These are phyloP conservation scores for Exutisphaerella laricina DNA, from an alignment of 2,329 filamentous ascomycete species.

Conservation along the genomic window DNA sequence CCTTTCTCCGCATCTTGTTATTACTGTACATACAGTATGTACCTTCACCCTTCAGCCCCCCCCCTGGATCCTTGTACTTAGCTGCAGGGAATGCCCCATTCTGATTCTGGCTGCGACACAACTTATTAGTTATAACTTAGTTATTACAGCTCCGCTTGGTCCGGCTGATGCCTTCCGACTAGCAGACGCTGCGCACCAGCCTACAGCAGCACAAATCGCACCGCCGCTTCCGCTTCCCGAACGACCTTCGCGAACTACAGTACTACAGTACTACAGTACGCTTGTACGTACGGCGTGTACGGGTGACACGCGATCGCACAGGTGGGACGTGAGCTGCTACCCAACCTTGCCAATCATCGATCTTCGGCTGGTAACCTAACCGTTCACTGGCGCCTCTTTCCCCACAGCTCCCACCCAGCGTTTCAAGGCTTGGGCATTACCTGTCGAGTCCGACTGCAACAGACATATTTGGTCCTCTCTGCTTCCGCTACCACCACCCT, in stretches of 20 bases:
- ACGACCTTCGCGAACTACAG: too few species aligned
- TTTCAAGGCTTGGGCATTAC: constrained; percentile 10
- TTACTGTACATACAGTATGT: constrained; percentile 8
- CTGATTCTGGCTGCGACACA: constrained; percentile 2
- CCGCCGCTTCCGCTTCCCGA: not conserved
- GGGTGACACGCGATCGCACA: constrained; percentile 14
- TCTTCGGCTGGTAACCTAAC: constrained; percentile 13
- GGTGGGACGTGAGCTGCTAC: constrained; percentile 11
- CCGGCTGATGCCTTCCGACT: too few species aligned
- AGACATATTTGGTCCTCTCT: constrained; percentile 1
- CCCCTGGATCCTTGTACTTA: constrained; percentile 21
- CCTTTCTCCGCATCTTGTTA: constrained; percentile 18
- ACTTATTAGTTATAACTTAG: too few species aligned
- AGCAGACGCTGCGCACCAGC: constrained; percentile 3
- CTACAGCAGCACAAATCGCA: not conserved
- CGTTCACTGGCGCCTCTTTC: constrained; percentile 12
- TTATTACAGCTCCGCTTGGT: too few species aligned
- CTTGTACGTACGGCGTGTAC: too few species aligned
- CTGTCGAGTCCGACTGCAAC: constrained; percentile 14
- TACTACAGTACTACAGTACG: too few species aligned
- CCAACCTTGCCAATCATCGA: constrained; percentile 21
- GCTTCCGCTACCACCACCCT: constrained; percentile 5
- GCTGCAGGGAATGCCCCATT: constrained; percentile 11
- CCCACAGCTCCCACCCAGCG: constrained; percentile 19
- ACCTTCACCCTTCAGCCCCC: too few species aligned